Conservation (phyloP, 441 rosid species). For the Erodium texanum region DNA sequence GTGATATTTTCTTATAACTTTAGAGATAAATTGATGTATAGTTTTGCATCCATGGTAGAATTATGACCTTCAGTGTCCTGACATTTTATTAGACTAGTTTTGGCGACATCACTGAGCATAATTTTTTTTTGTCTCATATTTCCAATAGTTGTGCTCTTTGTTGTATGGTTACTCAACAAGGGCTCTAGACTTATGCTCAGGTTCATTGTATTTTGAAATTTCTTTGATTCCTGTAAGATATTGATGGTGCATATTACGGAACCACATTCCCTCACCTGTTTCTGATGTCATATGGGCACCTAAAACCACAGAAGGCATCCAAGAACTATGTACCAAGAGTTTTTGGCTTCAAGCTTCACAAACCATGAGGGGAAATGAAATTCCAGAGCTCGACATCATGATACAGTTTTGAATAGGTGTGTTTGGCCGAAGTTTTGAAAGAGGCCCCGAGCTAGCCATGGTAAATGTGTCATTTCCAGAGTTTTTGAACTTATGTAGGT, state of each 20-base stretch:
- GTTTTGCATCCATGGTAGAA: background rate
- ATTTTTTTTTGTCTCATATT: background rate
- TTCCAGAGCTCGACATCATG: constrained; percentile 1
- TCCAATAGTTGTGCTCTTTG: background rate
- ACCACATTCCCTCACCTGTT: constrained; percentile 88
- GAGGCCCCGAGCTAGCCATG: constrained; percentile 9
- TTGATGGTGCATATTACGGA: constrained; percentile 93
- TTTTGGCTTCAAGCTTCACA: constrained; percentile 89
- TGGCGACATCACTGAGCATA: background rate
- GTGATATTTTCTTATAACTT: no score
- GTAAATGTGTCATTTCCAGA: no score
- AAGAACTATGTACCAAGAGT: constrained; percentile 77
- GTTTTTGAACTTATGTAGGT: no score
- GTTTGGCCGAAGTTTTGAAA: constrained; percentile 8
- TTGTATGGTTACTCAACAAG: background rate
- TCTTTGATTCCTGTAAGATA: constrained; percentile 51
- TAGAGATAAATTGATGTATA: background rate
- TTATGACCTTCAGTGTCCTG: background rate
- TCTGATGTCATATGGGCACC: constrained; percentile 77
- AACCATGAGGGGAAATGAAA: constrained; percentile 31
- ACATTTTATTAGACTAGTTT: background rate
- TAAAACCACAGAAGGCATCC: constrained; percentile 68
- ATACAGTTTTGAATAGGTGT: constrained; percentile 14
- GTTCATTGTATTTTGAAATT: constrained; percentile 13
- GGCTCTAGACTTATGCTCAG: background rate